Base-by-base conservation (phyloP, 345 rosid genomes). In the Rhodamnia argentea region DNA sequence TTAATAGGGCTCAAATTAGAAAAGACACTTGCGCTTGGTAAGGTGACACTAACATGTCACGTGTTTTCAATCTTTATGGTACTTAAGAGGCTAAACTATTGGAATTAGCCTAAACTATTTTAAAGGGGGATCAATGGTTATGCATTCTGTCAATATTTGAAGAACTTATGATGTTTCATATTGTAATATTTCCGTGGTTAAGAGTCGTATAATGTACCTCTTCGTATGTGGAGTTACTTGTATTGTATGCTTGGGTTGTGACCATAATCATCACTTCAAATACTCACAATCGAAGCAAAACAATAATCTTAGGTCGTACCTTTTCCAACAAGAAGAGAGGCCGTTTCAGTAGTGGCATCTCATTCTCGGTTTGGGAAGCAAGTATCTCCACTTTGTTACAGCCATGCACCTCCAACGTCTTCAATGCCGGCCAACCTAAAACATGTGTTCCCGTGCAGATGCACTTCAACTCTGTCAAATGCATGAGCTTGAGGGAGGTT, bases 11-110 rank as follows among this genome's bases (percentile, higher is more conserved):
- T n/a, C n/a, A n/a, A n/a, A n/a, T n/a, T 59, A n/a, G 70, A n/a
- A n/a, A n/a, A n/a, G 18, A n/a, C 18, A 0, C 3, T n/a, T 5
- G 18, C 1, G n/a, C 60, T 15, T 5, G 4, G 9, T 59, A 13
- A 59, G 4, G 13, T n/a, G 37, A n/a, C 70, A n/a, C 6, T 18
- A 0, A 59, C 64, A 13, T 59, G 0, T n/a, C n/a, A n/a, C n/a
- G n/a, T n/a, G 26, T 58, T 26, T 58, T 26, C 5, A 58, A 58
- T 58, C 62, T 58, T 58, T 13, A 26, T 58, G 62, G 26, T 58
- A 10, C 14, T 58, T 26, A 26, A 11, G 62, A 58, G 13, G 62
- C 13, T 24, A 6, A 26, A 58, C 6, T 6, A 58, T 58, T 0
- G 6, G 62, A 26, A 24, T 58, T 10, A 58, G 14, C 14, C 3